Conservation (phyloP, 345 rosid genomes). For the Abelmoschus esculentus region DNA sequence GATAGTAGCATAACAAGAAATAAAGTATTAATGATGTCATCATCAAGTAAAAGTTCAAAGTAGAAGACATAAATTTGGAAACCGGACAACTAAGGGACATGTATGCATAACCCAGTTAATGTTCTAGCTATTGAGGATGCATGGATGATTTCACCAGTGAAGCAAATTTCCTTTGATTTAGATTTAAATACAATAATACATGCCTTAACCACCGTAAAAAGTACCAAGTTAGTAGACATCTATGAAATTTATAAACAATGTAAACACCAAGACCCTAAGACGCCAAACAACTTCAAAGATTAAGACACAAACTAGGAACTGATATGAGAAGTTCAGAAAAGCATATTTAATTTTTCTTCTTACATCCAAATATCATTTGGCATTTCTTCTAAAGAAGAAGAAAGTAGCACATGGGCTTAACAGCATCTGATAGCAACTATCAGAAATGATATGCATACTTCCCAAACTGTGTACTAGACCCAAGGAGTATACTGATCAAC, state of each 20-base stretch:
- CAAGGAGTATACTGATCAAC: neutral
- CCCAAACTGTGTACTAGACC: neutral
- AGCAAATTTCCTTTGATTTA: neutral
- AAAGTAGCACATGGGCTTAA: neutral
- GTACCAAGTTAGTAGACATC: neutral
- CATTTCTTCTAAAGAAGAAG: neutral
- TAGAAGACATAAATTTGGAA: neutral
- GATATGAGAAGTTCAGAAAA: neutral
- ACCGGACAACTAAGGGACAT: neutral
- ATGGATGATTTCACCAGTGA: neutral
- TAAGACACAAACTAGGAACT: neutral
- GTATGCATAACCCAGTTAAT: slow-evolving; percentile 2
- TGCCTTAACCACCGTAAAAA: slow-evolving; percentile 3
- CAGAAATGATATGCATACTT: neutral
- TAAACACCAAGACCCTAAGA: slow-evolving; percentile 1
- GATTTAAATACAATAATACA: neutral
- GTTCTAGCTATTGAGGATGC: neutral
- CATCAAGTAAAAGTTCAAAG: neutral
- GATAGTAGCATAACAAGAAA: neutral
- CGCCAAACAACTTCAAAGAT: neutral
- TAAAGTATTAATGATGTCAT: neutral
- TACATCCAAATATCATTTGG: neutral
- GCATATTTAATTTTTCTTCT: neutral
- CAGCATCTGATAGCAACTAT: neutral
- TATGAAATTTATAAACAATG: neutral